Percentiles rank a stretch among this genome's conserved stretches.
phyloP scores from a whole-genome alignment of 2,329 filamentous ascomycete genomes.

The Scedosporium aurantiacum region DNA sequence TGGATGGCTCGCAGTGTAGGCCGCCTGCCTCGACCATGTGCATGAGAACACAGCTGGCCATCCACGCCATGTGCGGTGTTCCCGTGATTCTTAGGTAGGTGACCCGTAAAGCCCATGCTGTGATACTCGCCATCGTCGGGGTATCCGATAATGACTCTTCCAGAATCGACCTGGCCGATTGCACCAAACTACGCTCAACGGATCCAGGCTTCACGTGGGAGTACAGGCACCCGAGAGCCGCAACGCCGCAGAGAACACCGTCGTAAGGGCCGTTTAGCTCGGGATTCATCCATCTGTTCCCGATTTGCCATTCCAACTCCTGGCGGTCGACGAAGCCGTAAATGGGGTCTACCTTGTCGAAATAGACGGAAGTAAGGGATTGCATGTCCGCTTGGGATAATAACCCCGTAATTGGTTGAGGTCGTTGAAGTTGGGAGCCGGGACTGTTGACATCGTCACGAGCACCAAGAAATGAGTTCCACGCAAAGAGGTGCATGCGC shows the following conservation, averaged over 20 bases:
- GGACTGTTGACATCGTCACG: slow-evolving; percentile 9
- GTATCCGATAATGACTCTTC: slow-evolving; percentile 24
- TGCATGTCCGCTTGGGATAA: slow-evolving; percentile 36
- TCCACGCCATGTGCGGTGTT: slow-evolving; percentile 43
- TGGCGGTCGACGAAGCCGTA: slow-evolving; percentile 36
- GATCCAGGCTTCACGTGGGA: slow-evolving; percentile 28
- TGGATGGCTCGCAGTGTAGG: slow-evolving; percentile 27
- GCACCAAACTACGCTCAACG: slow-evolving; percentile 33
- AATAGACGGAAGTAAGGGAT: slow-evolving; percentile 33
- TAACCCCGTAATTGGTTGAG: slow-evolving; percentile 31
- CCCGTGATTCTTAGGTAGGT: slow-evolving; percentile 42
- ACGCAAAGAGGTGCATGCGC: slow-evolving; percentile 42
- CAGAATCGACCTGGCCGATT: slow-evolving; percentile 32
- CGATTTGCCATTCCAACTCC: slow-evolving; percentile 19
- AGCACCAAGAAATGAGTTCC: slow-evolving; percentile 32
- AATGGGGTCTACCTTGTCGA: slow-evolving; percentile 38
- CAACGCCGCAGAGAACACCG: slow-evolving; percentile 41
- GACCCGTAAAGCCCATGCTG: slow-evolving; percentile 41
- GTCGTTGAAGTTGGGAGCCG: slow-evolving; percentile 16
- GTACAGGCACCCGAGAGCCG: slow-evolving; percentile 41
- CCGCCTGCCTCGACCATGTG: slow-evolving; percentile 45
- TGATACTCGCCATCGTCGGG: slow-evolving; percentile 28
- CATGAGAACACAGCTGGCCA: slow-evolving; percentile 46
- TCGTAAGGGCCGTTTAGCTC: slow-evolving; percentile 26
- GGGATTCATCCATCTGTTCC: slow-evolving; percentile 21